Conservation (phyloP, 768 basidiomycete species). For the Hygrocybe coccinea region DNA sequence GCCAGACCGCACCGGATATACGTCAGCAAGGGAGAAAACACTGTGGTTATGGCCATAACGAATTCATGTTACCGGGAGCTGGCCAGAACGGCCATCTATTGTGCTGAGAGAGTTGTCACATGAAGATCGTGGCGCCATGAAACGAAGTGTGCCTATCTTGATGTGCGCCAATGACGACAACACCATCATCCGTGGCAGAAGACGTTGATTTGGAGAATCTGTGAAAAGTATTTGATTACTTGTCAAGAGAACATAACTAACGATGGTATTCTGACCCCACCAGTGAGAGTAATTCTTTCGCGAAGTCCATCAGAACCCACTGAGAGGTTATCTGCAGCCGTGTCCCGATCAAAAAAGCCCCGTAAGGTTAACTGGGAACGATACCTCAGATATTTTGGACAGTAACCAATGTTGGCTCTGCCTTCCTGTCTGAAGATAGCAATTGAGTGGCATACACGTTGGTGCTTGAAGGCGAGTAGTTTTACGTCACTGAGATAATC, state of each 20-base stretch:
- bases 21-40: neutral
- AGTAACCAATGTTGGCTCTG: constrained; percentile 77
- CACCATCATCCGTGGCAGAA: constrained; percentile 51
- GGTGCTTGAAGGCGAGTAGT: constrained; percentile 10
- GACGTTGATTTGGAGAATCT: constrained; percentile 79
- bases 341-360: constrained; percentile 1
- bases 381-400: constrained; percentile 59
- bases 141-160: constrained; percentile 60
- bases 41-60: neutral
- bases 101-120: constrained; percentile 39
- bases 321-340: constrained; percentile 54
- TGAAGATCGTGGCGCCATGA: constrained; percentile 10
- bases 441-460: constrained; percentile 20
- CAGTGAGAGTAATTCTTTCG: constrained; percentile 62
- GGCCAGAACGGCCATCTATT: constrained; percentile 68
- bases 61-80: constrained; percentile 2
- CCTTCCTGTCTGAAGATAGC: constrained; percentile 53
- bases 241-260: constrained; percentile 29
- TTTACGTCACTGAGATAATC: constrained; percentile 74
- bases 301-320: constrained; percentile 51
- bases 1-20: constrained; percentile 40
- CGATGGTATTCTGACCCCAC: constrained; percentile 83
- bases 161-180: constrained; percentile 74
- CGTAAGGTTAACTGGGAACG: constrained; percentile 3
- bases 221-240: constrained; percentile 11